A percentile compares a stretch with the other conserved stretches of the same genome.
Evolutionary conservation across 2,329 filamentous ascomycete genomes (phyloP).

Genomic region (Volutella citrinella): DNA sequence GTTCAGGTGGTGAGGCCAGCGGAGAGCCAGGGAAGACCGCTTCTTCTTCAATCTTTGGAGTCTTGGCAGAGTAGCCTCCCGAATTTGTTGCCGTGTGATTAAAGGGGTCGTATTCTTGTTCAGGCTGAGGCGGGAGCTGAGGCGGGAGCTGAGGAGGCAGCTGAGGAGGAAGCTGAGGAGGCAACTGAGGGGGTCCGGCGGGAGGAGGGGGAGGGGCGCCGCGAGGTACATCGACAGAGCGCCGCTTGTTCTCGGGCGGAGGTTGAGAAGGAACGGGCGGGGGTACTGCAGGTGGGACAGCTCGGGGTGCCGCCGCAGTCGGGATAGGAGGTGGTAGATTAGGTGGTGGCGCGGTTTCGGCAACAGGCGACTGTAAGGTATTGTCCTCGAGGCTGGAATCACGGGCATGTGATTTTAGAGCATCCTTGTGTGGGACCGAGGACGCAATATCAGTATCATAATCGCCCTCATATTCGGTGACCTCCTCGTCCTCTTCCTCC

Average conservation of each 20-base stretch:
- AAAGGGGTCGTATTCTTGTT: conserved; percentile 70
- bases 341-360: conserved; percentile 44
- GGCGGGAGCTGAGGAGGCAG: conserved; percentile 28
- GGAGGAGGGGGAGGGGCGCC: conserved; percentile 66
- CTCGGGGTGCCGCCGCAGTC: conserved; percentile 51
- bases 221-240: conserved; percentile 69
- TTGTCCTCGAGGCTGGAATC: conserved; percentile 75
- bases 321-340: conserved; percentile 56
- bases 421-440: conserved; percentile 91
- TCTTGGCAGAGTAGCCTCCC: conserved; percentile 29
- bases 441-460: conserved; percentile 97
- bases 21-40: conserved; percentile 46
- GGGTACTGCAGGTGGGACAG: conserved; percentile 63
- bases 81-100: conserved; percentile 45
- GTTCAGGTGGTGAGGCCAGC: conserved; percentile 42
- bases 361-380: conserved; percentile 54
- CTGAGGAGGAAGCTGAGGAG: conserved; percentile 61
- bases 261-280: conserved; percentile 65
- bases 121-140: conserved; percentile 36
- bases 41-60: conserved; percentile 45
- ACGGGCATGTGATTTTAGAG: conserved; percentile 75
- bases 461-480: conserved; percentile 94
- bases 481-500: conserved; percentile 71
- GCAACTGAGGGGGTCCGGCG: conserved; percentile 53
- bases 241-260: conserved; percentile 50